Conservation (phyloP, 2,329 filamentous ascomycete species). For the Remersonia thermophila region DNA sequence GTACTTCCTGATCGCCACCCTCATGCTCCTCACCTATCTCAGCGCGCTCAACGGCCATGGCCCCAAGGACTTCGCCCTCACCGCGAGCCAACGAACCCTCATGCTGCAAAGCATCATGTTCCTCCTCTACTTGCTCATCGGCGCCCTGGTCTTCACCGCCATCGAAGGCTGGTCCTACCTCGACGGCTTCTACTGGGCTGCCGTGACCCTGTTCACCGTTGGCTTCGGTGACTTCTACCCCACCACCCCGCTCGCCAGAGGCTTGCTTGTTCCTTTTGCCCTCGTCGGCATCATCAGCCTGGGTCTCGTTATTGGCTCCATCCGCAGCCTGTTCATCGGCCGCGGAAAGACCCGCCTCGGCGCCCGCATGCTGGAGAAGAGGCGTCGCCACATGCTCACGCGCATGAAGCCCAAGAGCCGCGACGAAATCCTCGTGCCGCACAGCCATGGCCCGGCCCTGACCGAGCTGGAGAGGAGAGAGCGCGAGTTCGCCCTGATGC, state of each 20-base stretch:
- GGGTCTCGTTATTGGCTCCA: conserved; percentile 70
- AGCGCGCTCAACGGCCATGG: conserved; percentile 63
- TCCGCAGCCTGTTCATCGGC: conserved; percentile 53
- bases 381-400: conserved; percentile 36
- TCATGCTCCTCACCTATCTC: conserved; percentile 68
- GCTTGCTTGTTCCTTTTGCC: conserved; percentile 70
- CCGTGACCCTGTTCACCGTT: conserved; percentile 56
- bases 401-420: conserved; percentile 35
- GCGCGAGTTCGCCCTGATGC: conserved; percentile 68
- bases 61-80: conserved; percentile 64
- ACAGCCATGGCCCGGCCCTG: conserved; percentile 21
- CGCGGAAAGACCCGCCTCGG: conserved; percentile 42
- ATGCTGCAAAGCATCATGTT: conserved; percentile 86
- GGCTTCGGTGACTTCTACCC: conserved; percentile 47
- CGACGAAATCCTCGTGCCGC: conserved; percentile 37
- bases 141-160: conserved; percentile 60
- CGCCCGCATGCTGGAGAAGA: conserved; percentile 48
- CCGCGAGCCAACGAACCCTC: conserved; percentile 68
- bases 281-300: conserved; percentile 74
- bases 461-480: conserved; percentile 50
- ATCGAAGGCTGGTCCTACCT: conserved; percentile 66
- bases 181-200: conserved; percentile 69
- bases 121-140: conserved; percentile 67
- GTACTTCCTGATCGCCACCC: conserved; percentile 65
- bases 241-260: conserved; percentile 44